Conservation (phyloP, 805 yeast species). For the Candida sonorensis region DNA sequence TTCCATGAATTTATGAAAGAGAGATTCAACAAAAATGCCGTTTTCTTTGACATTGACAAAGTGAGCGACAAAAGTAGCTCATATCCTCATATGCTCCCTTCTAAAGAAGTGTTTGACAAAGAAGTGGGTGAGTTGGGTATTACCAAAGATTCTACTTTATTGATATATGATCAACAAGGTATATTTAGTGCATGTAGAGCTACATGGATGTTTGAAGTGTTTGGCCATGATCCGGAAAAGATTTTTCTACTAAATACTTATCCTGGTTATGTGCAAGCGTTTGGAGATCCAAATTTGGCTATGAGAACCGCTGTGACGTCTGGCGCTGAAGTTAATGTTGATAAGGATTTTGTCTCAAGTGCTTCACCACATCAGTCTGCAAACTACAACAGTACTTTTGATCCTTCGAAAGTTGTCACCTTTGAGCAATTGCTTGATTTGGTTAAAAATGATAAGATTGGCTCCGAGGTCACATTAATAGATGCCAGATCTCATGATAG, state of each 20-base stretch:
- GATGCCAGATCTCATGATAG: conserved; percentile 81
- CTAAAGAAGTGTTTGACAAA: conserved; percentile 43
- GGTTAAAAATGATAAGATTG: conserved; percentile 41
- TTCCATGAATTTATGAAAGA: conserved; percentile 47
- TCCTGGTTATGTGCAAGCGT: conserved; percentile 24
- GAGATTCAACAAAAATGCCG: conserved; percentile 55
- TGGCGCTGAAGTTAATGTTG: conserved; percentile 18
- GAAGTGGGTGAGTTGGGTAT: conserved; percentile 54
- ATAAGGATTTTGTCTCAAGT: conserved; percentile 11
- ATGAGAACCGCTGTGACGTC: conserved; percentile 14
- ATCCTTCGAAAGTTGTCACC: conserved; percentile 46
- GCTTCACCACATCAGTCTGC: conserved; percentile 20
- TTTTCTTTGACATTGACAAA: conserved; percentile 72
- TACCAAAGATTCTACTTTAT: conserved; percentile 47
- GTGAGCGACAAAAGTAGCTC: conserved; percentile 51
- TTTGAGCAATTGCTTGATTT: conserved; percentile 62
- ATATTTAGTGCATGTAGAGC: conserved; percentile 87
- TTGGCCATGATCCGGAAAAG: conserved; percentile 55
- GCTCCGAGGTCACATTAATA: conserved; percentile 44
- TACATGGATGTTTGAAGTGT: conserved; percentile 80
- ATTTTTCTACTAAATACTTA: conserved; percentile 69
- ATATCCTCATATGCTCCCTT: conserved; percentile 91
- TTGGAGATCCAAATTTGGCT: conserved; percentile 20
- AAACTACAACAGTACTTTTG: conserved; percentile 31
- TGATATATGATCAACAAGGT: conserved; percentile 81